Evolutionary conservation across 345 rosid species (phyloP), one percentile per base, ranked within the genome.

Genomic region (Luvunga scandens): DNA sequence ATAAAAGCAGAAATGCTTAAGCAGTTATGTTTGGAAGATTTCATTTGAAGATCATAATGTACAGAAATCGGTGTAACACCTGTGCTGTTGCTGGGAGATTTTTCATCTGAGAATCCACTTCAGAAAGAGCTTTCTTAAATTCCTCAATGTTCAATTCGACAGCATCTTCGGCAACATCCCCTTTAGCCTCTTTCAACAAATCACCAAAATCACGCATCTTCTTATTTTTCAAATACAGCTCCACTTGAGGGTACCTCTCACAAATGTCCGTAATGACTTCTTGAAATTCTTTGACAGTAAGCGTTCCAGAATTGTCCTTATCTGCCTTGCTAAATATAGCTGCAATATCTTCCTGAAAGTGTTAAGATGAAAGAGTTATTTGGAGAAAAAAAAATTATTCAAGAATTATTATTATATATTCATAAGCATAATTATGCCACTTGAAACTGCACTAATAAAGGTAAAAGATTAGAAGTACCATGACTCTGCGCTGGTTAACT

Each of bases 1-100:
- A 45, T 45, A 22, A 64, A 2, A 24, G 6, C 7, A 28, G 39
- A 50, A 66, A 56, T 33, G 25, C 63, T 28, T 10, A 28, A 73
- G 19, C 25, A 39, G 64, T n/a, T 16, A 22, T 6, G 16, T 57
- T 28, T 0, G 24, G 33, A 66, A 62, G 18, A 42, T 36, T 48
- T 65, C 4, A 56, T 31, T 25, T 16, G 60, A 39, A 28, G 24
- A 25, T 12, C 24, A 25, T n/a, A 9, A 36, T 38, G 27, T 30
- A 59, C 12, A 2, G 34, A 36, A 42, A 70, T 33, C 22, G 25
- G 56, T 62, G 45, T 4, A 60, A 36, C 24, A 92, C 98, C 97
- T 96, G 99, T 9, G 99, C 99, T 34, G 99, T 96, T 55, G 98
- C 99, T 24, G 98, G 98, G 36, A 92, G 97, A 84, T 84, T 86